These are phyloP conservation scores for Colletotrichum cereale DNA, from an alignment of 2,329 filamentous ascomycete genomes.

Conservation along the genomic window DNA sequence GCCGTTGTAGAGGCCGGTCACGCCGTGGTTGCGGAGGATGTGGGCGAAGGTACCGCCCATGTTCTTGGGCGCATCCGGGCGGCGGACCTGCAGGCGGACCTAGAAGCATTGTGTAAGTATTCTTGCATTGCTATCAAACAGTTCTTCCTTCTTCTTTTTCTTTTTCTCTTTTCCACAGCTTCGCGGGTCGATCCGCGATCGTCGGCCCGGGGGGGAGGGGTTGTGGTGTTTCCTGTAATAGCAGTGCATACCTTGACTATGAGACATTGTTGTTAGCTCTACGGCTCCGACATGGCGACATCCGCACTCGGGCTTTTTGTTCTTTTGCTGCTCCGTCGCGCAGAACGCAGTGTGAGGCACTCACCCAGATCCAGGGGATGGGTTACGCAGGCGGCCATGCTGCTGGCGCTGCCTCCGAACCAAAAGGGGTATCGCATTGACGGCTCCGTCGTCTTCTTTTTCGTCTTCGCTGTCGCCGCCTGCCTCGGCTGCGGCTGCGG, in stretches of 20 bases:
- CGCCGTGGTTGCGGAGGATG: constrained; percentile 80
- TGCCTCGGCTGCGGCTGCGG: constrained; percentile 32
- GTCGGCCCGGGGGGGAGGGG: neutral
- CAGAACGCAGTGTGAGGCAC: constrained; percentile 48
- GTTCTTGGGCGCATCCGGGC: constrained; percentile 78
- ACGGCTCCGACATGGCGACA: constrained; percentile 15
- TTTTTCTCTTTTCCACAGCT: neutral
- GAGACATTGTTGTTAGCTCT: constrained; percentile 45
- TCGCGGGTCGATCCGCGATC: neutral
- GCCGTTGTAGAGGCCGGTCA: constrained; percentile 88
- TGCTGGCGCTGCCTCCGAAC: constrained; percentile 96
- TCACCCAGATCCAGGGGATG: constrained; percentile 93
- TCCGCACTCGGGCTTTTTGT: neutral
- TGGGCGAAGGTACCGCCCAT: constrained; percentile 90
- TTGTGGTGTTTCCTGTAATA: neutral
- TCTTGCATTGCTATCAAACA: neutral
- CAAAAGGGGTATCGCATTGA: constrained; percentile 81
- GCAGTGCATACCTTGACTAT: constrained; percentile 63
- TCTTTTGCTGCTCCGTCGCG: neutral
- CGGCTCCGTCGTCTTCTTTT: constrained; percentile 54
- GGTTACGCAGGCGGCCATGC: constrained; percentile 90
- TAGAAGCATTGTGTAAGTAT: constrained; percentile 50
- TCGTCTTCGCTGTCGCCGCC: neutral
- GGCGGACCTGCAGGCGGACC: constrained; percentile 90
- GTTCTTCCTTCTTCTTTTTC: neutral